Percentiles rank a stretch among this genome's conserved stretches.
phyloP scores from a whole-genome alignment of 2,329 filamentous ascomycete genomes.

The Colletotrichum paranaense region DNA sequence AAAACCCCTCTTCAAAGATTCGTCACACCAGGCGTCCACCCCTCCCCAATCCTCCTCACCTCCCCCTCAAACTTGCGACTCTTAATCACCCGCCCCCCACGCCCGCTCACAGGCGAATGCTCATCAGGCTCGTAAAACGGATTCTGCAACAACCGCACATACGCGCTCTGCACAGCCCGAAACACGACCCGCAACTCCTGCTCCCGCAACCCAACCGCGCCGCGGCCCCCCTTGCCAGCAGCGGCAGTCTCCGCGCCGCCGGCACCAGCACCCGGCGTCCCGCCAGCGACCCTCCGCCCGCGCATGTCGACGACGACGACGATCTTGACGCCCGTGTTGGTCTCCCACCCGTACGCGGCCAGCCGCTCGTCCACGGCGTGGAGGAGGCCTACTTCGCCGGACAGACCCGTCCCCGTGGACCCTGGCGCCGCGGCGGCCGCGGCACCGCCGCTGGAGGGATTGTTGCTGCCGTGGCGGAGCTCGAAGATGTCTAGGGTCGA shows the following conservation, averaged over 20 bases:
- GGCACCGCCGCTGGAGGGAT: conserved; percentile 42
- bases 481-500: conserved; percentile 95
- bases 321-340: conserved; percentile 93
- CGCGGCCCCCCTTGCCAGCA: conserved; percentile 45
- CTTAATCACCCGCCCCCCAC: conserved; percentile 76
- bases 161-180: conserved; percentile 90
- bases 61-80: conserved; percentile 85
- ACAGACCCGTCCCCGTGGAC: conserved; percentile 56
- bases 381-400: conserved; percentile 90
- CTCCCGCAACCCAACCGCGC: conserved; percentile 78
- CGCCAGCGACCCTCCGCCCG: conserved; percentile 65
- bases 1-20: conserved; percentile 58
- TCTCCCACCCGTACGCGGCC: conserved; percentile 95
- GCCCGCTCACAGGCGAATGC: conserved; percentile 69
- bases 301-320: conserved; percentile 93
- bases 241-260: conserved; percentile 1
- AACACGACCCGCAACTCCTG: conserved; percentile 93
- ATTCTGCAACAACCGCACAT: conserved; percentile 89
- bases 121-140: conserved; percentile 95
- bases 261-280: not conserved
- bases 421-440: conserved; percentile 31
- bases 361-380: conserved; percentile 95
- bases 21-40: conserved; percentile 81
- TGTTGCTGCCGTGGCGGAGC: conserved; percentile 78
- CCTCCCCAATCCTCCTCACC: conserved; percentile 85